Evolutionary conservation across 148 eudicot genomes (phyloP).

Genomic region (Spergularia bocconei): DNA sequence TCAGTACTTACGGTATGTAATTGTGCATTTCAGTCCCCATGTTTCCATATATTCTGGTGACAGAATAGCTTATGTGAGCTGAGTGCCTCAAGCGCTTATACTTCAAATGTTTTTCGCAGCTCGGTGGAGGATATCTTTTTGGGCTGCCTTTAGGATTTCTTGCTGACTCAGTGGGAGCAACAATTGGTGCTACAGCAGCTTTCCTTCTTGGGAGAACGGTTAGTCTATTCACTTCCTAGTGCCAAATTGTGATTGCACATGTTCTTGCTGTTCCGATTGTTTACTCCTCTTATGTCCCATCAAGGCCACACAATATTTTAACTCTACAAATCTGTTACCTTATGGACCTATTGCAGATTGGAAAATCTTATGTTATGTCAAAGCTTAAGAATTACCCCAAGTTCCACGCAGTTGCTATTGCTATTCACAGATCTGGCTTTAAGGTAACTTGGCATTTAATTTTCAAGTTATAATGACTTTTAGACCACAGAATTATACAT

Average conservation of each 20-base stretch:
- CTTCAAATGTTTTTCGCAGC: conserved; percentile 39
- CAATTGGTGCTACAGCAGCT: conserved; percentile 83
- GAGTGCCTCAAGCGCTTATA: background rate
- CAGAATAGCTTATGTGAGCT: conserved; percentile 6
- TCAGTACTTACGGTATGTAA: conserved; percentile 87
- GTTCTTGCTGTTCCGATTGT: conserved; percentile 5
- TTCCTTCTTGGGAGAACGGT: conserved; percentile 93
- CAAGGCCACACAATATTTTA: background rate
- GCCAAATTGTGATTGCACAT: background rate
- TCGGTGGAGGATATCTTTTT: conserved; percentile 96
- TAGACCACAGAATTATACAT: background rate
- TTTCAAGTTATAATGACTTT: background rate
- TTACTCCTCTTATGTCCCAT: background rate
- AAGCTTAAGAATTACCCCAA: conserved; percentile 48
- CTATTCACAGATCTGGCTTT: conserved; percentile 49
- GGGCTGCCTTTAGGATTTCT: conserved; percentile 89
- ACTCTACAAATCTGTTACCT: background rate
- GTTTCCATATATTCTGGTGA: background rate
- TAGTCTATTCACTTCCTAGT: conserved; percentile 30
- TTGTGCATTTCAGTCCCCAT: background rate
- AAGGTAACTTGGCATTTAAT: conserved; percentile 29
- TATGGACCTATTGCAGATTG: conserved; percentile 30
- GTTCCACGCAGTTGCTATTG: conserved; percentile 48
- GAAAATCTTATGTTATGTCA: conserved; percentile 46
- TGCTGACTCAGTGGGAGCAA: conserved; percentile 92